A percentile compares a stretch with the other conserved stretches of the same genome.
phyloP scores from a whole-genome alignment of 2,329 filamentous ascomycete genomes.

The Decorospora gaudefroyi region DNA sequence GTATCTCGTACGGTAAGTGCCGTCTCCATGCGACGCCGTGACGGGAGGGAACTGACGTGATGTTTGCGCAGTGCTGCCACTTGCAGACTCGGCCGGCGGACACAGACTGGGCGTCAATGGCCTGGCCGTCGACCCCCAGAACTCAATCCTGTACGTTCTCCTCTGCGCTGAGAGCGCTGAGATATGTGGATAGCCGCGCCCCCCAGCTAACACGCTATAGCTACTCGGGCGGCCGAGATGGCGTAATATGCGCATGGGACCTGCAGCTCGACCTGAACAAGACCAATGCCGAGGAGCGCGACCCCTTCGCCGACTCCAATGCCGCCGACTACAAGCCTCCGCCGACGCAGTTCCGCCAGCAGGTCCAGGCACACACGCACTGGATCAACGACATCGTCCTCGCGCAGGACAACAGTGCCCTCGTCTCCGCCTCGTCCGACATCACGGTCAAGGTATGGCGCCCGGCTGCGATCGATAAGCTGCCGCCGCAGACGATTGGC shows the following conservation, averaged over 20 bases:
- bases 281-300: constrained; percentile 45
- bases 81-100: constrained; percentile 75
- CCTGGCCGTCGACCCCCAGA: constrained; percentile 80
- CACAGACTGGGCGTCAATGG: constrained; percentile 95
- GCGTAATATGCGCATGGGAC: constrained; percentile 95
- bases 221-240: constrained; percentile 94
- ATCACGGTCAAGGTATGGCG: constrained; percentile 92
- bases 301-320: constrained; percentile 48
- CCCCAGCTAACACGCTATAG: constrained; percentile 54
- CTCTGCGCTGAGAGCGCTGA: neutral
- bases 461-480: constrained; percentile 65
- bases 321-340: constrained; percentile 45
- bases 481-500: constrained; percentile 79
- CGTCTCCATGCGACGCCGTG: constrained; percentile 4
- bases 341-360: constrained; percentile 61
- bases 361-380: constrained; percentile 84
- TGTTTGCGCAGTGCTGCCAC: constrained; percentile 64
- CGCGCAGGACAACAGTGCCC: constrained; percentile 73
- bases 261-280: constrained; percentile 68
- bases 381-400: constrained; percentile 95
- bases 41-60: constrained; percentile 17
- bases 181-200: constrained; percentile 9
- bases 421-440: constrained; percentile 92
- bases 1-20: constrained; percentile 58
- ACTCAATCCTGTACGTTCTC: constrained; percentile 77